phyloP scores from a whole-genome alignment of 2,329 filamentous ascomycete genomes.

The Phialophora expanda region DNA sequence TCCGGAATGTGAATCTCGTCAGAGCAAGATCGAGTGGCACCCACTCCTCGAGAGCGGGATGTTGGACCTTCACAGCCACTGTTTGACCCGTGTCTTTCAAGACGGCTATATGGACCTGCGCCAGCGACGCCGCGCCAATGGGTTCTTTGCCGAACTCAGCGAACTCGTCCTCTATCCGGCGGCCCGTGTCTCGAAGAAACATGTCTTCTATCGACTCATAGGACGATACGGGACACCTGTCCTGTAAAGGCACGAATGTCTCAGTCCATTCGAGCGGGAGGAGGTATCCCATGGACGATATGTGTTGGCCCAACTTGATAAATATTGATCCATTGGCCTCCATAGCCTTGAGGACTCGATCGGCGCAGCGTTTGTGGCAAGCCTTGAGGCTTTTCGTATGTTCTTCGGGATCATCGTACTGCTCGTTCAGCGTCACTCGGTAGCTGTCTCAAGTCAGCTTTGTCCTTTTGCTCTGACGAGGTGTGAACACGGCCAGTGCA shows the following conservation, averaged over 20 bases:
- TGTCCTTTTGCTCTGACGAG: neutral
- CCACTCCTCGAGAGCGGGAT: conserved; percentile 88
- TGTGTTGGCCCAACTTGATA: conserved; percentile 94
- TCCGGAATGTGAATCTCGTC: conserved; percentile 87
- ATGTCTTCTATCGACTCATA: conserved; percentile 84
- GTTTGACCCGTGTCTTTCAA: conserved; percentile 80
- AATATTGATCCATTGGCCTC: conserved; percentile 98
- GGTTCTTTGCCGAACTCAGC: conserved; percentile 79
- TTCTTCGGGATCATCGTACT: conserved; percentile 66
- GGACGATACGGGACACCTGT: conserved; percentile 91
- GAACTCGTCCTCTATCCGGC: conserved; percentile 79
- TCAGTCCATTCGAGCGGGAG: conserved; percentile 90
- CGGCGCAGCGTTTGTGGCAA: conserved; percentile 91
- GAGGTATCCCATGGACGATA: conserved; percentile 95
- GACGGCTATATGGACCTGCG: conserved; percentile 89
- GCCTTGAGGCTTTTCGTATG: conserved; percentile 72
- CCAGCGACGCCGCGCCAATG: conserved; percentile 90
- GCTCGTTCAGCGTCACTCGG: conserved; percentile 78
- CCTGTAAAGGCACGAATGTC: conserved; percentile 94
- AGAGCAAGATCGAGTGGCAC: conserved; percentile 83
- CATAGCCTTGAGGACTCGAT: conserved; percentile 81
- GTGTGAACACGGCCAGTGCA: conserved; percentile 16
- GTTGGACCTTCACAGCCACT: conserved; percentile 96
- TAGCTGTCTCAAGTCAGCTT: conserved; percentile 64
- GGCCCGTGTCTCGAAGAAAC: conserved; percentile 82